Evolutionary conservation across 306 rosid species (phyloP), one percentile per base, ranked within the genome.

Genomic region (Vigna trinervia): DNA sequence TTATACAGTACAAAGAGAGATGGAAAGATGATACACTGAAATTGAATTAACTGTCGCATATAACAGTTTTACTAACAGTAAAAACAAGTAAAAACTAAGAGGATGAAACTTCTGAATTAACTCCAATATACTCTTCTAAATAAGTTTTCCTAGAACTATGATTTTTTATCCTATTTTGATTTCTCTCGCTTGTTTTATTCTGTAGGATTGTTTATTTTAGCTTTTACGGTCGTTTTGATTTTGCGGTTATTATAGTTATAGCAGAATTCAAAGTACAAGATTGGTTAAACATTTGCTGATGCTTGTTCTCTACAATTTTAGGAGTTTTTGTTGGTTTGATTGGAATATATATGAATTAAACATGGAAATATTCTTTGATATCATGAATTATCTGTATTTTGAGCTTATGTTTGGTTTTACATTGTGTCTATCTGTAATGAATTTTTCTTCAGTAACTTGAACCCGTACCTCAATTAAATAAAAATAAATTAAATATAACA

Each of bases 261-360:
- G 43, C 59, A 69, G 15, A 71, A 36, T 45, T 23, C 57, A 57
- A 56, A 63, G 71, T 54, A 45, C 39, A 12, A 15, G 57, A 15
- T 65, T 53, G 23, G 71, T 62, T 38, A 71, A 80, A 54, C 73
- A 46, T 45, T 62, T 63, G 28, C 59, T 69, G 60, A 38, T 66
- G 65, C 39, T 53, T 73, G 47, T 47, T 65, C 67, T 80, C 67
- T 73, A 77, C 20, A 32, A 72, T 45, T 81, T 12, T 43, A 56
- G 54, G 22, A 8, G 26, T 56, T 73, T 57, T 5, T 66, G 23
- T 66, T 65, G 70, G 63, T 76, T 73, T 69, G 39, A 76, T 41
- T 76, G 47, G 38, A 32, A 66, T 50, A 39, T 77, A 39, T 62
- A 70, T 50, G 76, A 36, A 67, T 61, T 47, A 56, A 57, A 65